phyloP scores from a whole-genome alignment of 345 rosid species.

The Turritis glabra region DNA sequence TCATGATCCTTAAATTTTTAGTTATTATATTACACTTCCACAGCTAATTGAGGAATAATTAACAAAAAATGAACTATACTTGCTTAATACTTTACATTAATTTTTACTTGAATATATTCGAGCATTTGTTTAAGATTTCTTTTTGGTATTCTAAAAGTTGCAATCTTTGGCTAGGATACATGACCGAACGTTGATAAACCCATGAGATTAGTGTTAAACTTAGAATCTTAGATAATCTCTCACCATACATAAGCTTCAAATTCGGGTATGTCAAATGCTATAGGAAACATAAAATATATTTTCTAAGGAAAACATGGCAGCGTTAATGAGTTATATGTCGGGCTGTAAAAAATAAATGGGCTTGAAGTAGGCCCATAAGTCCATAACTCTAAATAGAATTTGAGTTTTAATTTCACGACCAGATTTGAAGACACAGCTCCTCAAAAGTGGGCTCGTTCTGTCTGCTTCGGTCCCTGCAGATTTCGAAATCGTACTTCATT shows the following conservation, averaged over 20 bases:
- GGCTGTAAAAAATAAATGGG: too few species aligned
- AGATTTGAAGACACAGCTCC: slow-evolving; percentile 20
- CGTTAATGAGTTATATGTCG: too few species aligned
- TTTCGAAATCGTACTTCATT: slow-evolving; percentile 23
- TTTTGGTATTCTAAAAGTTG: background rate
- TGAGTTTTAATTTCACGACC: background rate
- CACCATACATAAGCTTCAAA: too few species aligned
- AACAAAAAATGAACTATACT: background rate
- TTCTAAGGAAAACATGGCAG: too few species aligned
- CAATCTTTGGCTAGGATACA: background rate
- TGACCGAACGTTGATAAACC: background rate
- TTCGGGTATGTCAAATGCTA: too few species aligned
- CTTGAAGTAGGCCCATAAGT: slow-evolving; percentile 29
- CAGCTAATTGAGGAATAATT: slow-evolving; percentile 2
- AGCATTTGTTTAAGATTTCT: background rate
- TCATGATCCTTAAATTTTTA: slow-evolving; percentile 24
- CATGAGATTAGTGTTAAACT: background rate
- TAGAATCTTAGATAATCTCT: too few species aligned
- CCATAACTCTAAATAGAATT: background rate
- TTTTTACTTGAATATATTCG: background rate
- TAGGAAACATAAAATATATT: too few species aligned
- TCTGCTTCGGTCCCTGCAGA: slow-evolving; percentile 35
- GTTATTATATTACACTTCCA: background rate
- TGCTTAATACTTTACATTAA: background rate
- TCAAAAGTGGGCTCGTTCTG: slow-evolving; percentile 36